A percentile compares a stretch with the other conserved stretches of the same genome.
Evolutionary conservation across 1,284 basidiomycete genomes (phyloP).

Genomic region (Leccinum pachyderme): DNA sequence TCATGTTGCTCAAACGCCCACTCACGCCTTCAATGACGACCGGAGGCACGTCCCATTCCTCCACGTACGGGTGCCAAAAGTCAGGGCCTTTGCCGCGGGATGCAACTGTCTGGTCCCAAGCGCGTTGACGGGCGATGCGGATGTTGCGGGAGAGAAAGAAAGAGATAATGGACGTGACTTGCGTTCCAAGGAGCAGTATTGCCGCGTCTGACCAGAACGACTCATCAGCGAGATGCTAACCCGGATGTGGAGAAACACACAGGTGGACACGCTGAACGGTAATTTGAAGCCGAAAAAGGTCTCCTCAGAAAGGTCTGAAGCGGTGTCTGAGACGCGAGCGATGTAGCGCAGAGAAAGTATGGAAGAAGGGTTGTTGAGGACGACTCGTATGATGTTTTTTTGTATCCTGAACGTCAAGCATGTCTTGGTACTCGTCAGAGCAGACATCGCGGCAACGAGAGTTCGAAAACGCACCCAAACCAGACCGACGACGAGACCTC

Average conservation of each 20-base stretch:
- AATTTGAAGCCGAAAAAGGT: slow-evolving; percentile 61
- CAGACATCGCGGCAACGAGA: not conserved
- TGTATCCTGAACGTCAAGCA: slow-evolving; percentile 65
- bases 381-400: slow-evolving; percentile 57
- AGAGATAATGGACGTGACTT: slow-evolving; percentile 68
- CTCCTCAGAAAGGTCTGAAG: slow-evolving; percentile 64
- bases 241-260: slow-evolving; percentile 38
- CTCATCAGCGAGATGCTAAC: not conserved
- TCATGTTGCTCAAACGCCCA: slow-evolving; percentile 39
- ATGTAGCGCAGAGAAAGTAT: slow-evolving; percentile 16
- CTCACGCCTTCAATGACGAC: slow-evolving; percentile 33
- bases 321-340: slow-evolving; percentile 22
- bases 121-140: slow-evolving; percentile 71
- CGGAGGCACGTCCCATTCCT: slow-evolving; percentile 82
- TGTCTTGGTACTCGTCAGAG: slow-evolving; percentile 40
- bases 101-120: slow-evolving; percentile 74
- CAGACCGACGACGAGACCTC: slow-evolving; percentile 60
- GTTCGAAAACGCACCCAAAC: slow-evolving; percentile 55
- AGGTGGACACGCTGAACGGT: slow-evolving; percentile 67
- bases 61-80: slow-evolving; percentile 87
- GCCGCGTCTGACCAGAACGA: slow-evolving; percentile 58
- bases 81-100: slow-evolving; percentile 76
- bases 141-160: slow-evolving; percentile 83
- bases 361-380: slow-evolving; percentile 59
- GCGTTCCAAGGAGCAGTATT: slow-evolving; percentile 67